Base-by-base conservation (phyloP, 768 basidiomycete genomes). In the Strobilomyces dryophilus region DNA sequence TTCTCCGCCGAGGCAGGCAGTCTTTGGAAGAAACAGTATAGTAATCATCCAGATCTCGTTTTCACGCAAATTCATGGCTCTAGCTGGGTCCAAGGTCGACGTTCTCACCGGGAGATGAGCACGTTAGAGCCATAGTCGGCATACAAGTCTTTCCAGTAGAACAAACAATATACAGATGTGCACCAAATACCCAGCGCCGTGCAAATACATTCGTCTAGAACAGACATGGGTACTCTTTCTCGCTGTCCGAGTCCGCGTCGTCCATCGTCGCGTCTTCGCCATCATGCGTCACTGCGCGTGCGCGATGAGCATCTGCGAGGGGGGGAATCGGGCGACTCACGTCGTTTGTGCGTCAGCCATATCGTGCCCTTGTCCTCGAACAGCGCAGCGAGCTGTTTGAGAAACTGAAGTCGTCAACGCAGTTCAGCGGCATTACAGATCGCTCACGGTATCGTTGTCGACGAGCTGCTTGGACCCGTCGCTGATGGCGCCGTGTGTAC, bases 301-400 rank as follows among this genome's bases (percentile, higher is more conserved):
- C 20, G n/a, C 18, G 44, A 37, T 64, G 20, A 58, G 36, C 24
- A 1, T 26, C 11, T 12, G 15, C 18, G 26, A 20, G 6, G 26
- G 24, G 15, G 15, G 20, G 20, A 20, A 21, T 27, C n/a, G 20
- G 20, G 31, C 21, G 36, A 53, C 86, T 61, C 71, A 95, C 93
- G 72, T 77, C 93, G 82, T 79, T 95, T 95, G 75, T 95, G 92
- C 4, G 92, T 95, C 54, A 98, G 78, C 93, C 94, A 97, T 77
- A 95, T 78, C 35, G 91, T 84, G 49, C 87, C 85, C 55, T 80
- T 77, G 52, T 82, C 79, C 63, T 85, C 81, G 66, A 94, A 92
- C 56, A 92, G 78, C 56, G 74, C 71, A 44, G 79, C 68, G 55
- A 91, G 70, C 60, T 78, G 81, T 63, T 78, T 77, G 56, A 94